These are phyloP conservation scores for Gremmenia infestans DNA, from an alignment of 2,329 filamentous ascomycete species.

Conservation along the genomic window DNA sequence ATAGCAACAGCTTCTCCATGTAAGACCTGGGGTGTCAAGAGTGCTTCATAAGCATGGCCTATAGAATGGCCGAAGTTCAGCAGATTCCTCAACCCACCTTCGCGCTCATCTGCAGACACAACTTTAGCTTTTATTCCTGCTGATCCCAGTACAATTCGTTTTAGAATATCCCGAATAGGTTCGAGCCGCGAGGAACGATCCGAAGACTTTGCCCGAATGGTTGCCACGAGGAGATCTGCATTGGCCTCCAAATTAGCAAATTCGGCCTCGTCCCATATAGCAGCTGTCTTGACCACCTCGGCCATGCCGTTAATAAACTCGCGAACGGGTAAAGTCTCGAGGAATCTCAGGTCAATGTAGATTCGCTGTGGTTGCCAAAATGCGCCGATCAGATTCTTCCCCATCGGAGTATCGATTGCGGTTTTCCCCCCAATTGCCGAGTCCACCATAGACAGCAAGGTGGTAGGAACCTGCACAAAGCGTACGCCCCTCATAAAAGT, in stretches of 20 bases:
- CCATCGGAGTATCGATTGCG: slow-evolving; percentile 90
- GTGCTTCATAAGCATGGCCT: slow-evolving; percentile 92
- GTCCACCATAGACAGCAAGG: slow-evolving; percentile 93
- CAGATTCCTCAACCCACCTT: slow-evolving; percentile 88
- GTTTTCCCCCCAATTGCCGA: slow-evolving; percentile 98
- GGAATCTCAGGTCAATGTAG: slow-evolving; percentile 88
- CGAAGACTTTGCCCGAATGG: slow-evolving; percentile 58
- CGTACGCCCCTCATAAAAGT: slow-evolving; percentile 98
- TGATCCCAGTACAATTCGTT: slow-evolving; percentile 80
- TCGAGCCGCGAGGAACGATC: slow-evolving; percentile 53
- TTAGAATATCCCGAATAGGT: slow-evolving; percentile 65
- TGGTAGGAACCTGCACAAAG: slow-evolving; percentile 95
- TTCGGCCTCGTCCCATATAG: slow-evolving; percentile 87
- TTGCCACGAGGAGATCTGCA: slow-evolving; percentile 68
- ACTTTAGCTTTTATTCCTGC: slow-evolving; percentile 92
- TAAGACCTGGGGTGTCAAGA: slow-evolving; percentile 89
- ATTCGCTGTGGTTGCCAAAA: slow-evolving; percentile 96
- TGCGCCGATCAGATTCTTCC: slow-evolving; percentile 91
- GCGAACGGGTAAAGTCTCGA: slow-evolving; percentile 82
- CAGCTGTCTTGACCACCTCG: slow-evolving; percentile 95
- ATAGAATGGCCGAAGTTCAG: slow-evolving; percentile 98
- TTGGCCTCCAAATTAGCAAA: slow-evolving; percentile 82
- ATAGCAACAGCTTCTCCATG: slow-evolving; percentile 96
- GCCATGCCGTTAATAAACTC: slow-evolving; percentile 99
- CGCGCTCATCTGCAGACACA: slow-evolving; percentile 89